These are phyloP conservation scores for Leucosporidium creatinivorum DNA, from an alignment of 768 basidiomycete species.

Conservation along the genomic window DNA sequence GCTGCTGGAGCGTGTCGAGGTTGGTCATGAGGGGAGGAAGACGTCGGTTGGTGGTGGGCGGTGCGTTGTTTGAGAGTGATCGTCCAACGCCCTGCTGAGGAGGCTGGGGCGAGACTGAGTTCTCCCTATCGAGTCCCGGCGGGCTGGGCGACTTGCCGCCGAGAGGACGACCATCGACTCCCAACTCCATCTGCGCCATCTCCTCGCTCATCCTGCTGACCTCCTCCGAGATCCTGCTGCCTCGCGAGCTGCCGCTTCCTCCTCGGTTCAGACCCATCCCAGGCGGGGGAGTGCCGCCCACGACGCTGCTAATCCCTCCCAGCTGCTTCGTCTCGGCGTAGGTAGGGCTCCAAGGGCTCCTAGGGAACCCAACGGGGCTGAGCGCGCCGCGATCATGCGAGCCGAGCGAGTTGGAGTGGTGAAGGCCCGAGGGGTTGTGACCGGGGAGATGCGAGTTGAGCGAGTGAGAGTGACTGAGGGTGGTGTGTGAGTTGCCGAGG, in stretches of 20 bases:
- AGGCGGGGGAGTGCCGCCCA: background rate
- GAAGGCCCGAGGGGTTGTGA: background rate
- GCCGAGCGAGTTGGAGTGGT: constrained; percentile 14
- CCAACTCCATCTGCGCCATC: constrained; percentile 18
- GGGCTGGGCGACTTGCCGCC: background rate
- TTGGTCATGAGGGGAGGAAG: constrained; percentile 30
- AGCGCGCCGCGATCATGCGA: constrained; percentile 5
- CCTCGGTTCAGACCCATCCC: constrained; percentile 15
- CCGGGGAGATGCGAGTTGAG: background rate
- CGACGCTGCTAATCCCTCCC: constrained; percentile 8
- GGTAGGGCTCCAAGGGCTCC: constrained; percentile 32
- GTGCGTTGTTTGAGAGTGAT: background rate
- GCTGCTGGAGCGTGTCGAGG: constrained; percentile 9
- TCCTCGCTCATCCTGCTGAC: constrained; percentile 8
- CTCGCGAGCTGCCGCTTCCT: constrained; percentile 18
- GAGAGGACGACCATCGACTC: background rate
- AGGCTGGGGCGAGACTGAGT: background rate
- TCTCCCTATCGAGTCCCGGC: background rate
- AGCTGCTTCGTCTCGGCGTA: constrained; percentile 32
- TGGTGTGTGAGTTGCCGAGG: constrained; percentile 6
- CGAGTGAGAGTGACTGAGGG: constrained; percentile 26
- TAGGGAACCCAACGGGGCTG: constrained; percentile 19
- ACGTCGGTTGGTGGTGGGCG: background rate
- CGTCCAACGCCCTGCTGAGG: background rate
- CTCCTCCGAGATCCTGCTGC: constrained; percentile 11